Evolutionary conservation across 768 basidiomycete species (phyloP).

Genomic region (Brasilioporus rufonigricans): DNA sequence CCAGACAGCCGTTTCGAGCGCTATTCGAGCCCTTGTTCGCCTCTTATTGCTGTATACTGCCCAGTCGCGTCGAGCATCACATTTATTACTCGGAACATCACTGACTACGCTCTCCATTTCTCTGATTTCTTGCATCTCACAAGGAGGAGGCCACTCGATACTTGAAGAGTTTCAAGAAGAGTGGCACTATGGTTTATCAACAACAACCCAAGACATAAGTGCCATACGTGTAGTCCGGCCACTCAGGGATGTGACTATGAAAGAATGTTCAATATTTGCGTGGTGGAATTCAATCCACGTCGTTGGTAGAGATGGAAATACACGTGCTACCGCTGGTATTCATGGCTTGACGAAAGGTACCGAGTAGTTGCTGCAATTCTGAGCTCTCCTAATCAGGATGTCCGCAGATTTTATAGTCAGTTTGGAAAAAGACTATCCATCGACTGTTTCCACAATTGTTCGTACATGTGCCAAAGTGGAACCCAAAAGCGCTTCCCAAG

Average conservation of each 20-base stretch:
- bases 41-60: conserved; percentile 73
- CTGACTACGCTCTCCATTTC: conserved; percentile 76
- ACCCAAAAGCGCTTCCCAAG: conserved; percentile 53
- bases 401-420: conserved; percentile 72
- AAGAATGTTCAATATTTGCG: conserved; percentile 75
- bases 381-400: background rate
- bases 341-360: conserved; percentile 66
- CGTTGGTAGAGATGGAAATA: conserved; percentile 46
- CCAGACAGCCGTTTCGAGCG: conserved; percentile 60
- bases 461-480: conserved; percentile 77
- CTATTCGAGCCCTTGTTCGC: conserved; percentile 59
- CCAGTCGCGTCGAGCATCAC: conserved; percentile 56
- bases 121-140: conserved; percentile 69
- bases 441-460: conserved; percentile 81
- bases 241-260: conserved; percentile 69
- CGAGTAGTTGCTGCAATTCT: background rate
- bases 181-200: conserved; percentile 43
- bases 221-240: conserved; percentile 60
- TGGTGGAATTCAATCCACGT: conserved; percentile 67
- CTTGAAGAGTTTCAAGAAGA: conserved; percentile 70
- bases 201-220: conserved; percentile 1
- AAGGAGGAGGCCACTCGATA: conserved; percentile 73
- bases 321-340: conserved; percentile 57
- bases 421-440: conserved; percentile 79
- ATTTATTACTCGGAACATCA: conserved; percentile 75